phyloP scores from a whole-genome alignment of 768 basidiomycete genomes.

The Cystofilobasidium bisporidii region DNA sequence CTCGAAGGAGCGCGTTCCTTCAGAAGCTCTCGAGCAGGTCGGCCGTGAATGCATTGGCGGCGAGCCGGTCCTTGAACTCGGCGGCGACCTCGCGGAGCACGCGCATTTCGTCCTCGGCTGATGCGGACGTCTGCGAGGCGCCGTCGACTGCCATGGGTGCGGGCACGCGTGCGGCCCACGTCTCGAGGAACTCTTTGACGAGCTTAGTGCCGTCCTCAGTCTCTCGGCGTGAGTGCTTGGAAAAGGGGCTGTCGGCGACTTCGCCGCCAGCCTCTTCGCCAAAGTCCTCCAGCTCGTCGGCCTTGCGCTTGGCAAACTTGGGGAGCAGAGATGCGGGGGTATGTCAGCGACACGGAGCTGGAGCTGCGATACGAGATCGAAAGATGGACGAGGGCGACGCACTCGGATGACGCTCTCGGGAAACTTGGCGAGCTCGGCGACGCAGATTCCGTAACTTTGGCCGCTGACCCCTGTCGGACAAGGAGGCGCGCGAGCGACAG shows the following conservation, averaged over 20 bases:
- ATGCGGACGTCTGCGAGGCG: slow-evolving; percentile 42
- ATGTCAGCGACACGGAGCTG: slow-evolving; percentile 3
- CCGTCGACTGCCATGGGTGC: slow-evolving; percentile 33
- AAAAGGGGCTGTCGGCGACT: slow-evolving; percentile 33
- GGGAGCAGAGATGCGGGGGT: background rate
- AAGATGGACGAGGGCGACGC: slow-evolving; percentile 29
- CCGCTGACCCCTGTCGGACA: slow-evolving; percentile 79
- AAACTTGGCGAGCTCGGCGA: slow-evolving; percentile 94
- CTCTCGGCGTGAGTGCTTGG: slow-evolving; percentile 51
- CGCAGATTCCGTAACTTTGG: slow-evolving; percentile 97
- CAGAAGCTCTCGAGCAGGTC: slow-evolving; percentile 35
- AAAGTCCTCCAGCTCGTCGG: slow-evolving; percentile 84
- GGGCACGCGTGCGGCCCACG: slow-evolving; percentile 48
- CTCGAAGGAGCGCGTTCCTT: background rate
- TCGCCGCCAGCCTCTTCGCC: slow-evolving; percentile 41
- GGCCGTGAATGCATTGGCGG: slow-evolving; percentile 61
- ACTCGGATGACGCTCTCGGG: slow-evolving; percentile 88
- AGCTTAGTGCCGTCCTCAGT: slow-evolving; percentile 70
- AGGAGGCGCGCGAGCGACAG: no score
- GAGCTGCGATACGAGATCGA: no score
- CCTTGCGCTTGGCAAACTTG: slow-evolving; percentile 85
- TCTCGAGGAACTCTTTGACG: slow-evolving; percentile 64
- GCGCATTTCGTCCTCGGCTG: slow-evolving; percentile 45
- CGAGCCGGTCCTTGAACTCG: slow-evolving; percentile 57
- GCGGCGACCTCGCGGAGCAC: slow-evolving; percentile 56